Evolutionary conservation across 2,329 filamentous ascomycete genomes (phyloP), one percentile per base, ranked within the genome.

Genomic region (Aspergillus udagawae): DNA sequence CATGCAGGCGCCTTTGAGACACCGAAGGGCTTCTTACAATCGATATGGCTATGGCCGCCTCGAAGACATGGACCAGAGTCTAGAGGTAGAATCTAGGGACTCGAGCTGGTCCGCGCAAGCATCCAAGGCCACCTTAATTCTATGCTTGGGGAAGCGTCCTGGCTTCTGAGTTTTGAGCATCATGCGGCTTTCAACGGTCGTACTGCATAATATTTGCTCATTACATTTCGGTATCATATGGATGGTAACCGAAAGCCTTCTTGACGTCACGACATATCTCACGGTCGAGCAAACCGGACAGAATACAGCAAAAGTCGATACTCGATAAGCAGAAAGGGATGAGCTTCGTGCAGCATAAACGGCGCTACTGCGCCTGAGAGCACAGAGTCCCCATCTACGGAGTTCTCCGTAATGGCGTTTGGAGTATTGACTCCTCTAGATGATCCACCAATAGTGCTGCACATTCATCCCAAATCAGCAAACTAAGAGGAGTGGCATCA

Each of bases 281-380:
- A 6, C 12, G 32, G 14, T 14, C 14, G 14, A 17, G 32, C 5
- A 17, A 17, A 7, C 14, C 3, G 5, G 32, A 17, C n/a, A 38
- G 5, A 7, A 38, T 38, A 17, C 14, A 17, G 14, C 14, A 17
- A 35, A 35, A 2, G 32, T 17, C n/a, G 14, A 3, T 38, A 38
- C 14, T 38, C 5, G 32, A 35, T 45, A 42, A 58, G 51, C 42
- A 49, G 54, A 55, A 53, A 59, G 45, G 52, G 56, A 53, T 57
- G 23, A 52, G 25, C 44, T 27, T 23, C 29, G 32, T 51, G 29
- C 45, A 49, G 42, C 44, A 23, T 53, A 27, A 52, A 29, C 32
- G 47, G 42, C 32, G 28, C 57, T 25, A 28, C 32, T 38, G 14
- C 14, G 14, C 5, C n/a, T 17, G 32, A 17, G 32, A 35, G 14